phyloP scores from a whole-genome alignment of 2,329 filamentous ascomycete genomes.

The Colletotrichum echinochloae region DNA sequence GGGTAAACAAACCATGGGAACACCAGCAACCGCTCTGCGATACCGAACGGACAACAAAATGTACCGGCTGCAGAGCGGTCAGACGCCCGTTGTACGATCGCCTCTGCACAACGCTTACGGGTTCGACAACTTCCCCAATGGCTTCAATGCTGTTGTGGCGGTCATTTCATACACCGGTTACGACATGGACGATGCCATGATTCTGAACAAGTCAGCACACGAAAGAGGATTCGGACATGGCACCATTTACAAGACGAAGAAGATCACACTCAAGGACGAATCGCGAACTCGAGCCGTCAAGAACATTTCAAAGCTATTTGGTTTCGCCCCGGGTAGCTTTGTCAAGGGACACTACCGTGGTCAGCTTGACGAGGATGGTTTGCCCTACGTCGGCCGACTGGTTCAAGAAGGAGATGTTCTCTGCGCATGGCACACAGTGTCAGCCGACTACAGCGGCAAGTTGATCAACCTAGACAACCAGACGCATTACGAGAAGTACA shows the following conservation, averaged over 20 bases:
- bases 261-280: slow-evolving; percentile 87
- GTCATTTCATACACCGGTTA: slow-evolving; percentile 99
- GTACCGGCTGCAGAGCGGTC: slow-evolving; percentile 93
- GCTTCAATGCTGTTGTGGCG: slow-evolving; percentile 93
- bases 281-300: slow-evolving; percentile 74
- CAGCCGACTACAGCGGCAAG: slow-evolving; percentile 80
- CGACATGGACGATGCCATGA: slow-evolving; percentile 99
- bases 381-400: slow-evolving; percentile 83
- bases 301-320: slow-evolving; percentile 85
- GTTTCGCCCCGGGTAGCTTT: slow-evolving; percentile 83
- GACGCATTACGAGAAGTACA: slow-evolving; percentile 94
- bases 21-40: slow-evolving; percentile 84
- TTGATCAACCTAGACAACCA: slow-evolving; percentile 87
- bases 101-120: slow-evolving; percentile 96
- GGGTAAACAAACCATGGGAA: slow-evolving; percentile 99
- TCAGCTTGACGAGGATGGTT: slow-evolving; percentile 86
- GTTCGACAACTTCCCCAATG: slow-evolving; percentile 98
- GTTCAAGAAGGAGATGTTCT: slow-evolving; percentile 86
- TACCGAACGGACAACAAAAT: slow-evolving; percentile 98
- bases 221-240: slow-evolving; percentile 96
- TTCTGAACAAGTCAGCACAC: slow-evolving; percentile 96
- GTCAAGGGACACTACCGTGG: slow-evolving; percentile 77
- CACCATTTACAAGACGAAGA: slow-evolving; percentile 98
- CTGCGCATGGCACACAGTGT: slow-evolving; percentile 90
- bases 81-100: slow-evolving; percentile 92